phyloP scores from a whole-genome alignment of 495 filamentous ascomycete species.

The Penicillium maclennaniae region DNA sequence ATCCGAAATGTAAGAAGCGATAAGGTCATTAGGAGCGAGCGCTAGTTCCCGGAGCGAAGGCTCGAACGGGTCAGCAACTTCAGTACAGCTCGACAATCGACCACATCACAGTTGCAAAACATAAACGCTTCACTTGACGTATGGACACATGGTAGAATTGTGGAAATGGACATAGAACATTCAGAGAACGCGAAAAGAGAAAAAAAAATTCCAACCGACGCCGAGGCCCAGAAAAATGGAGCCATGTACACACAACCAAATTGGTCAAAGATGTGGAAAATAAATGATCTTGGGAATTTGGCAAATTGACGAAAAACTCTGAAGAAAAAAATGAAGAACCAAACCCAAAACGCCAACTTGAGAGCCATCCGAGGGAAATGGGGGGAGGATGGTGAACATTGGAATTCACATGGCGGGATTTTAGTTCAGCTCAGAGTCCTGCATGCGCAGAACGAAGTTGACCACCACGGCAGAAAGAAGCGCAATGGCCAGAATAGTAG shows the following conservation, averaged over 20 bases:
- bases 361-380: too few relatives aligned
- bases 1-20: background rate
- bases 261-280: background rate
- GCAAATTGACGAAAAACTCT: background rate
- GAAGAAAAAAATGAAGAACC: background rate
- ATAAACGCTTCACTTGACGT: background rate
- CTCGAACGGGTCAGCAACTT: too few relatives aligned
- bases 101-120: background rate
- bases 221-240: background rate
- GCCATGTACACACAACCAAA: background rate
- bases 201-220: background rate
- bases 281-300: too few relatives aligned
- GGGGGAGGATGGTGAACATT: too few relatives aligned
- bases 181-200: background rate
- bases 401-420: too few relatives aligned
- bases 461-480: constrained; percentile 82
- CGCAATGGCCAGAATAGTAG: constrained; percentile 81
- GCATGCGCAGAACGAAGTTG: constrained; percentile 87
- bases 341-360: background rate
- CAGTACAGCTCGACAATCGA: background rate
- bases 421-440: constrained; percentile 36
- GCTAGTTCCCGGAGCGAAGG: background rate
- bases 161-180: background rate
- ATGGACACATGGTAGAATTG: background rate
- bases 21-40: background rate